Base-by-base conservation (phyloP, 2,329 filamentous ascomycete species). In the Botrytis sinoallii region DNA sequence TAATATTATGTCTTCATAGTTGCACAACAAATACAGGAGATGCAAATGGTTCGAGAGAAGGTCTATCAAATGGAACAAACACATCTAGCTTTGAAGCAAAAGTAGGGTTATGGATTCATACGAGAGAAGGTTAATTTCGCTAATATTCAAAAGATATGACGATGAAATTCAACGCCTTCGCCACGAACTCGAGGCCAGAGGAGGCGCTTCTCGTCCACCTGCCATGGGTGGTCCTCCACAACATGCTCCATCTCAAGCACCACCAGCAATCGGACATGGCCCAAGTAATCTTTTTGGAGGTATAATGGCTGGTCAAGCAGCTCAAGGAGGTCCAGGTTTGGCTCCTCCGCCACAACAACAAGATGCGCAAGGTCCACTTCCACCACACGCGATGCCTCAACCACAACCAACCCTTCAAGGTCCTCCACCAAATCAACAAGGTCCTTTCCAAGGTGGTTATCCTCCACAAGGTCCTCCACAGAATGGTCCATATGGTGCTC, bases 51-150 rank as follows among this genome's bases (percentile, higher is more conserved):
- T 68, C 89, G 95, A 76, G 92, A 95, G 81, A 98, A 97, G 84
- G 93, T 99, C 75, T 98, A 94, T 81, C 90, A 93, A 79, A 90
- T 99, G 83, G 96, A 99, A 83, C 94, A 97, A 82, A 90, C 91
- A 67, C 96, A 98, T 81, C 88, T 95, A 79, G 90, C 89, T 71
- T 90, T 98, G 81, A 98, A 98, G 86, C 88, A 91, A 83, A 97
- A 98, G 95, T 98, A 86, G 82, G 91, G 84, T 48, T 25, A 29
- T 25, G 29, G 22, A 40, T 73, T 68, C 59, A 67, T 63, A 55
- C 35, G 25, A 59, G 29, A 46, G 66, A 25, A 25, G 29, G 35
- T 32, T 57, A 22, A 44, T 59, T 38, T 72, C 40, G 73, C 77
- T 74, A 76, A 65, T 46, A 40, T 61, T 42, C 22, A 52, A 79